phyloP scores from a whole-genome alignment of 345 rosid species.

The Dipteronia dyeriana region DNA sequence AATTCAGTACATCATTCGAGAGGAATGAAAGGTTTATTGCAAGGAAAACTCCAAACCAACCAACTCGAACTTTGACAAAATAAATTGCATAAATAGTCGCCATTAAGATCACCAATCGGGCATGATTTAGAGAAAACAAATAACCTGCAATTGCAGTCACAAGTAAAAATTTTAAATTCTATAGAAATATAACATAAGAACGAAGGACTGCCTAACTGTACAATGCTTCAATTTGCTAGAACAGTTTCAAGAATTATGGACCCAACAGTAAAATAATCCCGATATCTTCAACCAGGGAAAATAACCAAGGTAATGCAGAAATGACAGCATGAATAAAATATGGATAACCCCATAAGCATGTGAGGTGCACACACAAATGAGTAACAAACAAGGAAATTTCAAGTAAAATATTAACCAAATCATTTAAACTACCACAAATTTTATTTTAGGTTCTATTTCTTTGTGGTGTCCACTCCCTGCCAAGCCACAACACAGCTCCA shows the following conservation, averaged over 20 bases:
- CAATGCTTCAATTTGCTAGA: background rate
- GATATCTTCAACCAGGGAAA: background rate
- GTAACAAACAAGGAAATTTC: background rate
- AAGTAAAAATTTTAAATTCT: conserved; percentile 13
- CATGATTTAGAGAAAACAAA: conserved; percentile 88
- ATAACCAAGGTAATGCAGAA: background rate
- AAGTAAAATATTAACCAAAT: background rate
- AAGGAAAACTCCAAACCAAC: conserved; percentile 90
- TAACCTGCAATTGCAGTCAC: conserved; percentile 64
- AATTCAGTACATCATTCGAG: conserved; percentile 76
- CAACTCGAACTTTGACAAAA: conserved; percentile 84
- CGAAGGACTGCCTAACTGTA: background rate
- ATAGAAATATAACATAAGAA: background rate
- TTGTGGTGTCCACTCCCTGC: too few species aligned
- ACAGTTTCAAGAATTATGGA: background rate
- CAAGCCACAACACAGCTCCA: background rate
- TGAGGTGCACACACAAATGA: background rate
- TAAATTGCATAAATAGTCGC: conserved; percentile 73
- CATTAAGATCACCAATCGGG: conserved; percentile 79
- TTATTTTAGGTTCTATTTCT: too few species aligned
- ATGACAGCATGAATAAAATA: background rate
- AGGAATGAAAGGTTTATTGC: conserved; percentile 86
- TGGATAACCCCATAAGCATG: background rate
- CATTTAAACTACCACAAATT: background rate
- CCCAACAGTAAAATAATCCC: background rate